phyloP scores from a whole-genome alignment of 1,284 basidiomycete species.

The Phellopilus nigrolimitatus region DNA sequence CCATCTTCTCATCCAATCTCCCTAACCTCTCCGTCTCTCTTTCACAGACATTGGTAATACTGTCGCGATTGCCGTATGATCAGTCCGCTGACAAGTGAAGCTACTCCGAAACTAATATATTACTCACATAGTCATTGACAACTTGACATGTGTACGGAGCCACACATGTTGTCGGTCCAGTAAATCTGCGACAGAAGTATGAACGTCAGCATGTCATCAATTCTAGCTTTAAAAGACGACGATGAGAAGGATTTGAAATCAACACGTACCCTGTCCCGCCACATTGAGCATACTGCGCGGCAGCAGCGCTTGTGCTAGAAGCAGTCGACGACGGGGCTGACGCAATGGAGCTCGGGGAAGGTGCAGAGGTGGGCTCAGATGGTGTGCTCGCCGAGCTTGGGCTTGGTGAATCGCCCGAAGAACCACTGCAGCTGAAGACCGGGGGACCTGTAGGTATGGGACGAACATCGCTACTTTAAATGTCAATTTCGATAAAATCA shows the following conservation, averaged over 20 bases:
- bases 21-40: no score
- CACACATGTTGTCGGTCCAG: slow-evolving; percentile 12
- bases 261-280: slow-evolving; percentile 15
- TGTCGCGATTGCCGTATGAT: no score
- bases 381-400: slow-evolving; percentile 8
- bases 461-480: not conserved
- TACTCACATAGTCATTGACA: slow-evolving; percentile 15
- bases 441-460: slow-evolving; percentile 9
- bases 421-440: slow-evolving; percentile 16
- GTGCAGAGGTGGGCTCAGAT: not conserved
- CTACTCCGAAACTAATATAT: no score
- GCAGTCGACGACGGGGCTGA: not conserved
- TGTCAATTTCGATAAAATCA: not conserved
- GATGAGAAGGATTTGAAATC: no score
- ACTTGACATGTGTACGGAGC: slow-evolving; percentile 14
- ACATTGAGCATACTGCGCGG: slow-evolving; percentile 20
- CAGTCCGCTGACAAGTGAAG: no score
- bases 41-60: no score
- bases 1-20: no score
- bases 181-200: slow-evolving; percentile 8
- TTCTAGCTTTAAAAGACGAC: no score
- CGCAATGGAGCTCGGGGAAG: not conserved
- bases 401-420: slow-evolving; percentile 7
- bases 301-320: slow-evolving; percentile 3
- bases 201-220: not conserved